A percentile compares a stretch with the other conserved stretches of the same genome.
phyloP scores from a whole-genome alignment of 2,329 filamentous ascomycete species.

The Beauveria scarabaeidicola region DNA sequence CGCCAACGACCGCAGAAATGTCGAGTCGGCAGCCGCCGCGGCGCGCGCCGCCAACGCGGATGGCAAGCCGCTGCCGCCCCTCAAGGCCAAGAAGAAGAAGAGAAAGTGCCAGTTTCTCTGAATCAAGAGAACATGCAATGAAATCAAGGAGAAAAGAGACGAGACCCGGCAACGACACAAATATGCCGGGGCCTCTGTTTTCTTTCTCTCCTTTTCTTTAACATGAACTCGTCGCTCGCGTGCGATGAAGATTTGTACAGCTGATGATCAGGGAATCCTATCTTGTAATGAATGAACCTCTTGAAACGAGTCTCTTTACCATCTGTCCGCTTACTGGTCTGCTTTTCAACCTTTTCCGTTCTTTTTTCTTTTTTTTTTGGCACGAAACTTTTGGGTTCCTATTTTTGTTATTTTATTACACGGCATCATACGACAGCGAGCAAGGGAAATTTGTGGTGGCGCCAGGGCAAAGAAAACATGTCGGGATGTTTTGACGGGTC shows the following conservation, averaged over 20 bases:
- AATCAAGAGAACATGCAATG: constrained; percentile 20
- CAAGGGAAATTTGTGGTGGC: neutral
- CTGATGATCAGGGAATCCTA: constrained; percentile 6
- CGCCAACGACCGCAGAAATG: constrained; percentile 62
- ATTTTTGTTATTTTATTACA: neutral
- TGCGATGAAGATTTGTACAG: neutral
- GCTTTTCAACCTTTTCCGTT: neutral
- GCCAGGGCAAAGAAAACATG: neutral
- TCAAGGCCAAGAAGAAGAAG: constrained; percentile 67
- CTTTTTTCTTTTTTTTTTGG: neutral
- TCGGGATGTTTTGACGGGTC: constrained; percentile 10
- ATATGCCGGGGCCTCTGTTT: neutral
- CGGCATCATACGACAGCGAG: constrained; percentile 6
- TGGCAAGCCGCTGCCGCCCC: constrained; percentile 24
- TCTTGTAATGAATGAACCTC: constrained; percentile 30
- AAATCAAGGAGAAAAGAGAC: constrained; percentile 4
- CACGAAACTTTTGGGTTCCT: constrained; percentile 1
- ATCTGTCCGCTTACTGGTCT: neutral
- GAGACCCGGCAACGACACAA: neutral
- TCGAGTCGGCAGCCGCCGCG: constrained; percentile 39
- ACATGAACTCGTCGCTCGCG: neutral
- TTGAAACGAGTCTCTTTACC: constrained; percentile 28
- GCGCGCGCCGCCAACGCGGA: constrained; percentile 29
- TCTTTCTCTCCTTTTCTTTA: neutral
- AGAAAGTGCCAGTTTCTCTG: constrained; percentile 74